These are phyloP conservation scores for Stagonosporopsis tanaceti DNA, from an alignment of 2,329 filamentous ascomycete genomes.

Conservation along the genomic window DNA sequence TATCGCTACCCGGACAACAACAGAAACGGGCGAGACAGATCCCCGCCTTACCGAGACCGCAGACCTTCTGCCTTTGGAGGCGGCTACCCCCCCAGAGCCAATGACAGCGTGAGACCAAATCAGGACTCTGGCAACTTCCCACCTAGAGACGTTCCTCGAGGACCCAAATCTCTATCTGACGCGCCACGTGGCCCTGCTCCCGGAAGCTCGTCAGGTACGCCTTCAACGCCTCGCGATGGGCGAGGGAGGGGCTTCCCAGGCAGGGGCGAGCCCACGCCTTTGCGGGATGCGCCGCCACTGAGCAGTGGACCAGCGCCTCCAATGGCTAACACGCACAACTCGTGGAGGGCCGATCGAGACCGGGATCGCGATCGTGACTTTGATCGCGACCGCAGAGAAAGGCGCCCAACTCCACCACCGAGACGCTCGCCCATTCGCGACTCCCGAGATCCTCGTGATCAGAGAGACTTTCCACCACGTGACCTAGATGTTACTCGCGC, in stretches of 20 bases:
- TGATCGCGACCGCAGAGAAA: constrained; percentile 65
- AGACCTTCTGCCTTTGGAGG: constrained; percentile 70
- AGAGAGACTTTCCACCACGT: constrained; percentile 66
- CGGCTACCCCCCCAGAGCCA: constrained; percentile 60
- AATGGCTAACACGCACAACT: constrained; percentile 55
- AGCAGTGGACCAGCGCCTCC: constrained; percentile 35
- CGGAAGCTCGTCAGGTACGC: constrained; percentile 39
- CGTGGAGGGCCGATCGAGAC: constrained; percentile 60
- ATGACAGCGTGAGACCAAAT: constrained; percentile 42
- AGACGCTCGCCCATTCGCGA: constrained; percentile 69
- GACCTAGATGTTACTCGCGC: constrained; percentile 73
- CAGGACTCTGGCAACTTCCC: constrained; percentile 40
- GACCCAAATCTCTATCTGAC: constrained; percentile 82
- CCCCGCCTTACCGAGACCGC: constrained; percentile 67
- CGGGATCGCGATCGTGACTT: constrained; percentile 63
- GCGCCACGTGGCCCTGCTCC: constrained; percentile 51
- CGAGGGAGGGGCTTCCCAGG: constrained; percentile 68
- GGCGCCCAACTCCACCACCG: constrained; percentile 66
- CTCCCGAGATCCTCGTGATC: constrained; percentile 66
- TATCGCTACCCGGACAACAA: constrained; percentile 47
- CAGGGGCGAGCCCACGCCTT: constrained; percentile 67
- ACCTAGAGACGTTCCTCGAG: constrained; percentile 73
- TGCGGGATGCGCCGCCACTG: constrained; percentile 65
- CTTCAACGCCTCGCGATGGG: constrained; percentile 60
- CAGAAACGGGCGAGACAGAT: constrained; percentile 53